A percentile compares a stretch with the other conserved stretches of the same genome.
These are phyloP conservation scores for Penicillium soppii DNA, from an alignment of 495 filamentous ascomycete genomes.

Conservation along the genomic window DNA sequence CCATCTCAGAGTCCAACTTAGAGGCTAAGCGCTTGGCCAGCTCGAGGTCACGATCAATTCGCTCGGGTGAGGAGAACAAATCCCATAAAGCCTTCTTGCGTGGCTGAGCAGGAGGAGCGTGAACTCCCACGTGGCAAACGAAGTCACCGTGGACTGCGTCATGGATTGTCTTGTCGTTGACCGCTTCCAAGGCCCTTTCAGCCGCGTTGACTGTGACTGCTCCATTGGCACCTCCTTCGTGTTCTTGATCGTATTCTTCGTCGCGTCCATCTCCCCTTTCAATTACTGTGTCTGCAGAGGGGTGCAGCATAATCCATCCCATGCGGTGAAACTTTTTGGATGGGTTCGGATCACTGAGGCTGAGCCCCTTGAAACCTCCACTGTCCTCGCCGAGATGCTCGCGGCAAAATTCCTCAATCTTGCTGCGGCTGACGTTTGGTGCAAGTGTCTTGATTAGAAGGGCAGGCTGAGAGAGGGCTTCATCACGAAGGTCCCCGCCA, in stretches of 20 bases:
- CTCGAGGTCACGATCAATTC: constrained; percentile 80
- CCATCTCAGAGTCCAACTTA: constrained; percentile 81
- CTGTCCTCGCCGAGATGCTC: constrained; percentile 84
- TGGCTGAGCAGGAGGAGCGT: constrained; percentile 79
- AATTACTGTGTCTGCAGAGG: constrained; percentile 61
- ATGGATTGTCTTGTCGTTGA: constrained; percentile 95
- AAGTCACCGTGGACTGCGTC: constrained; percentile 92
- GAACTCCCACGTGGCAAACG: constrained; percentile 93
- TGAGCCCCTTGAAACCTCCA: constrained; percentile 88
- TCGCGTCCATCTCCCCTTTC: constrained; percentile 61
- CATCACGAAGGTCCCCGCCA: constrained; percentile 80
- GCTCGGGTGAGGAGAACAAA: constrained; percentile 85
- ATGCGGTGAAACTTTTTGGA: constrained; percentile 96
- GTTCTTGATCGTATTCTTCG: constrained; percentile 60
- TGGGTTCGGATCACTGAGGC: constrained; percentile 93
- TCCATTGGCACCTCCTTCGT: constrained; percentile 31
- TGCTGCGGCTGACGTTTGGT: constrained; percentile 90
- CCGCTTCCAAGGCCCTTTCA: constrained; percentile 82
- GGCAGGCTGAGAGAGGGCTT: constrained; percentile 79
- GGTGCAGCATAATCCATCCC: constrained; percentile 95
- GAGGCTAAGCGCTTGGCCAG: constrained; percentile 71
- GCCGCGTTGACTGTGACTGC: constrained; percentile 50
- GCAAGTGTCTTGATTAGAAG: constrained; percentile 98
- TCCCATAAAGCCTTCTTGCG: constrained; percentile 98
- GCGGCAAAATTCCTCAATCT: constrained; percentile 88